Evolutionary conservation across 805 yeast genomes (phyloP), one percentile per base, ranked within the genome.

Genomic region (Saccharomycopsis sp.): DNA sequence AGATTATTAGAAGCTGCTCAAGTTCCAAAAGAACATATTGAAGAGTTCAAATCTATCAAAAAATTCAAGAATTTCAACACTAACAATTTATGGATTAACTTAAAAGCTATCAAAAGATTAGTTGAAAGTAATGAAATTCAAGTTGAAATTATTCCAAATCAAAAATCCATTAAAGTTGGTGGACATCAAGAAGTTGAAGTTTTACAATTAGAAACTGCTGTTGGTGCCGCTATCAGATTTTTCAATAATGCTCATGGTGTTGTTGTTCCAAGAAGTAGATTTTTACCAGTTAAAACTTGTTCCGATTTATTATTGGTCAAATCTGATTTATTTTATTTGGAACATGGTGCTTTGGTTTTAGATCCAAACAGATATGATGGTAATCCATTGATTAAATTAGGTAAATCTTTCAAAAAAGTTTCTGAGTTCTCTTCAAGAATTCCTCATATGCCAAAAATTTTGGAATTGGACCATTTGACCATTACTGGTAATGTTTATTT

Each of bases 11-110:
- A 92, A 66, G 89, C 92, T 53, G 96, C 96, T 31, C 98, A 89
- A 70, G 98, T 89, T 48, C 97, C 97, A 61, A 88, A 88, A 64
- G 96, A 87, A 61, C 97, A 89, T 60, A 89, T 86, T 47, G 97
- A 92, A 69, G 98, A 89, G 59, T 89, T 89, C 73, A 89, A 92
- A 67, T 82, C 94, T 44, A 92, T 92, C 67, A 92, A 94, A 69
- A 92, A 92, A 67, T 92, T 92, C 72, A 89, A 86, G 63, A 87
- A 92, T 69, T 92, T 92, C 75, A 92, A 92, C 74, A 92, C 98
- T 48, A 92, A 92, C 66, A 92, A 92, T 67, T 71, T 92, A 65
- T 92, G 98, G 98, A 87, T 92, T 58, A 86, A 88, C 62, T 73
- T 92, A 62, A 81, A 77, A 59, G 97, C 98, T 27, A 76, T 92